phyloP scores from a whole-genome alignment of 768 basidiomycete genomes.

The Pulveroboletus ravenelii region DNA sequence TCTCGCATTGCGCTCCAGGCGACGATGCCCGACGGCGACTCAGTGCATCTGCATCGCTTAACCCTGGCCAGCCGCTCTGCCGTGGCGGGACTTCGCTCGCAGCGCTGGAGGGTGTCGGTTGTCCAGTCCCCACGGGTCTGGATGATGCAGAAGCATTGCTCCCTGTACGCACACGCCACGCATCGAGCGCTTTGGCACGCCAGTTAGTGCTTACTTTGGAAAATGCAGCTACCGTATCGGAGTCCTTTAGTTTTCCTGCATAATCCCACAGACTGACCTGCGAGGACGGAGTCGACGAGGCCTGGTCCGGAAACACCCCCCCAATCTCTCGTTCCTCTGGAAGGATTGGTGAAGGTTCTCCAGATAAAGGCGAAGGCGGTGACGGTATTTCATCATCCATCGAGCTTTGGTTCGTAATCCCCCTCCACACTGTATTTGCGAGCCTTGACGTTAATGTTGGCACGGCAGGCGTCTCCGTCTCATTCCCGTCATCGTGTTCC shows the following conservation, averaged over 20 bases:
- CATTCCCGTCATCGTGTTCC: constrained; percentile 39
- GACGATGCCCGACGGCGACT: constrained; percentile 37
- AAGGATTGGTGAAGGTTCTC: constrained; percentile 24
- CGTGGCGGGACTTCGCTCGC: constrained; percentile 19
- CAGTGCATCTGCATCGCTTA: background rate
- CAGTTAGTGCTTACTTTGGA: constrained; percentile 75
- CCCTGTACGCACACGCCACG: constrained; percentile 25
- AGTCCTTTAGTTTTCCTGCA: constrained; percentile 69
- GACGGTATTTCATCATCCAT: constrained; percentile 58
- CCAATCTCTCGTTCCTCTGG: constrained; percentile 13
- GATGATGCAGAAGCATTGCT: constrained; percentile 8
- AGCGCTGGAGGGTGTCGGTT: constrained; percentile 17
- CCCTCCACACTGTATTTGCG: constrained; percentile 67
- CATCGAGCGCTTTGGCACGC: constrained; percentile 53
- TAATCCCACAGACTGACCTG: constrained; percentile 58
- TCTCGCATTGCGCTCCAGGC: constrained; percentile 34
- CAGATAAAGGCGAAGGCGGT: constrained; percentile 34
- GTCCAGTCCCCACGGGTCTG: background rate
- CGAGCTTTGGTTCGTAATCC: constrained; percentile 69
- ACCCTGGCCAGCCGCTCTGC: constrained; percentile 14
- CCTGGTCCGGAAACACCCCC: constrained; percentile 13
- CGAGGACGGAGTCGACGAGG: constrained; percentile 16
- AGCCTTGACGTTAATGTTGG: constrained; percentile 48
- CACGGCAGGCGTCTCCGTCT: constrained; percentile 38
- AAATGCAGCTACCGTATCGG: constrained; percentile 63